Evolutionary conservation across 2,329 filamentous ascomycete genomes (phyloP), one percentile per base, ranked within the genome.

Genomic region (Fusarium decemcellulare): DNA sequence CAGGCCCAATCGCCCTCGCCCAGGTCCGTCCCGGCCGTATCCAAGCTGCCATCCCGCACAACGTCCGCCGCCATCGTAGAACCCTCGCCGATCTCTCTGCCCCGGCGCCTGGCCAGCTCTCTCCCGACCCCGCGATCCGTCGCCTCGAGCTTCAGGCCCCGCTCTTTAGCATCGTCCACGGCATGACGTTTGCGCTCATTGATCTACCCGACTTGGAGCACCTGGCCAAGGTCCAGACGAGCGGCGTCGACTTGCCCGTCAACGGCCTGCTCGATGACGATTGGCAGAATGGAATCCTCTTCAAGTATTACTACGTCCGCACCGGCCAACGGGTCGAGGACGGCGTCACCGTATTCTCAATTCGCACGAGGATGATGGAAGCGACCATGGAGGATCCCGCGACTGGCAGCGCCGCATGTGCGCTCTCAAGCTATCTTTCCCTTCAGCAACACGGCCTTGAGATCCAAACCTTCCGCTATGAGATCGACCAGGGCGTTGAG

Each of bases 121-220:
- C 77, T 23, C 16, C 65, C 9, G 74, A 79, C 30, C 44, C 67
- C 0, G 65, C 63, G 6, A 75, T 83, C 50, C 74, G 75, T 23
- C 57, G 75, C n/a, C 78, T 78, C 6, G 82, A 84, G 77, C 68
- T 81, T 34, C 63, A 71, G 11, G 82, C 85, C 9, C 85, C 86
- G 14, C 74, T 88, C 16, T 84, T 90, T 59, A 90, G 87, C 68
- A 88, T 94, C 47, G 92, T 94, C 37, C 88, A 88, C 46, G 93
- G 92, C 50, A 92, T 95, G 90, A 88, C 88, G 1, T 94, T 94
- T 77, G 79, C 89, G n/a, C 85, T 93, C 34, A 82, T 92, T 14
- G 81, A 87, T 69, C 82, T 96, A 23, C 82, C 87, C 0, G 85
- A 84, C 57, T 78, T 93, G 10, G 88, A 89, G 32, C 84, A 86